Base-by-base conservation (phyloP, 2,329 filamentous ascomycete genomes). In the Geosmithia putterillii region DNA sequence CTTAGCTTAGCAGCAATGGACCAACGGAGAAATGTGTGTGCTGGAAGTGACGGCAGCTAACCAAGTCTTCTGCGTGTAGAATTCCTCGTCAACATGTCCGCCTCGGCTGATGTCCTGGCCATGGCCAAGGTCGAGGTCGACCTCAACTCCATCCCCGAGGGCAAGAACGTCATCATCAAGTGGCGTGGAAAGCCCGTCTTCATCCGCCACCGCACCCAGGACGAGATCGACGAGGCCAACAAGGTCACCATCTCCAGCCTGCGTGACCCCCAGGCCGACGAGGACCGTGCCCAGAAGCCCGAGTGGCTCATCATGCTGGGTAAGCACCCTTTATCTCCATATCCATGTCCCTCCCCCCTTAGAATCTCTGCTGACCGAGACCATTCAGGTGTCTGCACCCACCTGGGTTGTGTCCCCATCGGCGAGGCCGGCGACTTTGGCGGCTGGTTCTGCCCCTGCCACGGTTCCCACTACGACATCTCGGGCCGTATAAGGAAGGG, bases 151-250 rank as follows among this genome's bases (percentile, higher is more conserved):
- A 96, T 98, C 58, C 92, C 92, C 50, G 90, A 96, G 76, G 92
- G 92, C 78, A 98, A 96, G 85, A 98, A 98, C 74, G 92, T 98
- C 65, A 94, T 98, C 67, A 94, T 98, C 77, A 98, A 98, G 76
- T 98, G 92, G 92, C 86, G 92, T 76, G 92, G 92, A 66, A 98
- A 98, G 85, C 92, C 92, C 66, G 88, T 98, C 66, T 98, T 98
- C 76, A 88, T 98, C 79, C 89, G 92, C 67, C 92, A 98, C 83
- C 87, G 92, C 62, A 98, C 92, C 57, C 70, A 79, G 58, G 74
- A 76, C 59, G 92, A 98, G 74, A 96, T 98, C 71, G 80, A 88
- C 60, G 86, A 95, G 70, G 92, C 92, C 65, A 88, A 95, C 71
- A 77, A 82, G 62, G 79, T 86, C 66, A 84, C 94, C 65, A 76